Conservation (phyloP, 345 rosid genomes). For the Syzygium aqueum region DNA sequence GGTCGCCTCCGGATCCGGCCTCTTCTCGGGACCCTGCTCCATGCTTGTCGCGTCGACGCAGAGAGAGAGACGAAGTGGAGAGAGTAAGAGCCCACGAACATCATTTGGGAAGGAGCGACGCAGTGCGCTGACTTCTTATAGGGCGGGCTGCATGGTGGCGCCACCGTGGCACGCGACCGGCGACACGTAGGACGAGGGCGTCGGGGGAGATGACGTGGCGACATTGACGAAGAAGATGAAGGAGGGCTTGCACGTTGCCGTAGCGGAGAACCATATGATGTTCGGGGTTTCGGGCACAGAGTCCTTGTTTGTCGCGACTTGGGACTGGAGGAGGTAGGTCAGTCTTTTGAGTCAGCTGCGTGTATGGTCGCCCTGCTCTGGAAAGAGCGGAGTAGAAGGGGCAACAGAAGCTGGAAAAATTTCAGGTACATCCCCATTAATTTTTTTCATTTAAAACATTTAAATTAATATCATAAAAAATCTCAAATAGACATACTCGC, state of each 20-base stretch:
- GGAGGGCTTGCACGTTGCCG: not conserved
- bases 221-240: not conserved
- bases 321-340: not conserved
- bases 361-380: not conserved
- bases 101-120: not conserved
- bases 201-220: not conserved
- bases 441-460: not conserved
- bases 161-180: not conserved
- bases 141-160: not conserved
- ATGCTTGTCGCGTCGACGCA: not conserved
- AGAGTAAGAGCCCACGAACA: not conserved
- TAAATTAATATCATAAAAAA: no score
- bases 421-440: not conserved
- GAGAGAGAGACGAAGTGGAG: not conserved
- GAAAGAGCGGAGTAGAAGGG: not conserved
- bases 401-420: not conserved
- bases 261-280: not conserved
- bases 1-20: not conserved
- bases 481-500: rapidly evolving
- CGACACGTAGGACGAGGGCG: not conserved
- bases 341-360: not conserved
- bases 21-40: not conserved
- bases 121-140: not conserved
- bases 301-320: not conserved
- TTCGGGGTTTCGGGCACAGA: not conserved